These are phyloP conservation scores for Gnomoniopsis sp. DNA, from an alignment of 2,329 filamentous ascomycete species.

Conservation along the genomic window DNA sequence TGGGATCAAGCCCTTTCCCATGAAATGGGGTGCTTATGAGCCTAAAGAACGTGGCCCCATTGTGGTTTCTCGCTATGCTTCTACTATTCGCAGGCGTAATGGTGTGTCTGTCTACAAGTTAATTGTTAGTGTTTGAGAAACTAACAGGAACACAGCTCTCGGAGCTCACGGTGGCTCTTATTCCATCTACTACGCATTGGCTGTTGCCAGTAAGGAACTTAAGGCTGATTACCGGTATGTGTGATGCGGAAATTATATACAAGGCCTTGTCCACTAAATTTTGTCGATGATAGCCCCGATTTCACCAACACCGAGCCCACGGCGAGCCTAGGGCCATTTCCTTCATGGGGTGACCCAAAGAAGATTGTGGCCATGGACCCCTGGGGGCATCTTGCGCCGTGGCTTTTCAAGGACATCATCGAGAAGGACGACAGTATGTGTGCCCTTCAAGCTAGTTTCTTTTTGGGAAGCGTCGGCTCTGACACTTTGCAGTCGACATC, in stretches of 20 bases:
- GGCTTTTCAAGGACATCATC: slow-evolving; percentile 77
- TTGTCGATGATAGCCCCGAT: slow-evolving; percentile 39
- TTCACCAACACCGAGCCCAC: slow-evolving; percentile 82
- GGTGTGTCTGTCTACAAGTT: slow-evolving; percentile 45
- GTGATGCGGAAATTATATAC: background rate
- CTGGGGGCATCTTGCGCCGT: slow-evolving; percentile 81
- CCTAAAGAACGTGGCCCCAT: slow-evolving; percentile 77
- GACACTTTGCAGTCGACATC: slow-evolving; percentile 61
- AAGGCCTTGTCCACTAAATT: background rate
- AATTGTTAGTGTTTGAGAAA: background rate
- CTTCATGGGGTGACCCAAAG: slow-evolving; percentile 82
- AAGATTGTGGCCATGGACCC: slow-evolving; percentile 99
- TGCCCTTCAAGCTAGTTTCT: background rate
- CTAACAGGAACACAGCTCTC: background rate
- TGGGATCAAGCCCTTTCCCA: slow-evolving; percentile 84
- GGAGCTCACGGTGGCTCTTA: slow-evolving; percentile 73
- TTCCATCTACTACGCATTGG: slow-evolving; percentile 91
- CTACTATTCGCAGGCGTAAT: slow-evolving; percentile 77
- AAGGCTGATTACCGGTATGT: slow-evolving; percentile 69
- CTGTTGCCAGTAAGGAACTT: slow-evolving; percentile 86
- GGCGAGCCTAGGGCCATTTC: slow-evolving; percentile 82
- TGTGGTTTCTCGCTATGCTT: slow-evolving; percentile 73
- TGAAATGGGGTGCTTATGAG: slow-evolving; percentile 83
- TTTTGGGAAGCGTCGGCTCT: slow-evolving; percentile 6
- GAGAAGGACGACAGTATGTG: slow-evolving; percentile 64